A percentile compares a stretch with the other conserved stretches of the same genome.
These are phyloP conservation scores for Colletotrichum zoysiae DNA, from an alignment of 2,329 filamentous ascomycete genomes.

Conservation along the genomic window DNA sequence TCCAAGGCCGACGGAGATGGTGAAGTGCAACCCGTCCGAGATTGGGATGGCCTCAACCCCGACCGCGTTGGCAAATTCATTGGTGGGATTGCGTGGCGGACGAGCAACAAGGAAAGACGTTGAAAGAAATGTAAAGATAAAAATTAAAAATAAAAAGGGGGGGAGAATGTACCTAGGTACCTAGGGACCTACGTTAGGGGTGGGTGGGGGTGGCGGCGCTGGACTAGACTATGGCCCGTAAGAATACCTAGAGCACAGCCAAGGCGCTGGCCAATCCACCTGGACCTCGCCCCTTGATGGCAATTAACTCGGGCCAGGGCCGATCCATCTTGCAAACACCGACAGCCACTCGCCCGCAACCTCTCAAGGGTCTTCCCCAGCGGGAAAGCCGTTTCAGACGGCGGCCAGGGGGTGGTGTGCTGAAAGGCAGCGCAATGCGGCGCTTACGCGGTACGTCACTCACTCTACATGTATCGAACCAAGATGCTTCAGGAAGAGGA, in stretches of 20 bases:
- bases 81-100: not conserved
- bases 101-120: not conserved
- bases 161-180: not conserved
- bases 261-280: conserved; percentile 13
- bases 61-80: not conserved
- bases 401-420: not conserved
- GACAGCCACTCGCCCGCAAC: not conserved
- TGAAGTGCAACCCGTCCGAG: not conserved
- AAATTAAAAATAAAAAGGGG: not conserved
- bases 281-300: not conserved
- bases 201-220: not conserved
- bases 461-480: not conserved
- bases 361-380: conserved; percentile 35
- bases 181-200: not conserved
- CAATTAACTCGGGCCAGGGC: conserved; percentile 3
- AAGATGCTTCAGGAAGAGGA: not conserved
- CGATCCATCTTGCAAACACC: not conserved
- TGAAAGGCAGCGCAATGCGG: conserved; percentile 12
- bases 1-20: not conserved
- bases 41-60: not conserved
- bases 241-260: conserved; percentile 36
- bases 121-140: no score
- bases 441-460: not conserved
- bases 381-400: conserved; percentile 36
- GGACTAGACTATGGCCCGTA: not conserved